Evolutionary conservation across 2,329 filamentous ascomycete genomes (phyloP).

Genomic region (Sporothrix protearum): DNA sequence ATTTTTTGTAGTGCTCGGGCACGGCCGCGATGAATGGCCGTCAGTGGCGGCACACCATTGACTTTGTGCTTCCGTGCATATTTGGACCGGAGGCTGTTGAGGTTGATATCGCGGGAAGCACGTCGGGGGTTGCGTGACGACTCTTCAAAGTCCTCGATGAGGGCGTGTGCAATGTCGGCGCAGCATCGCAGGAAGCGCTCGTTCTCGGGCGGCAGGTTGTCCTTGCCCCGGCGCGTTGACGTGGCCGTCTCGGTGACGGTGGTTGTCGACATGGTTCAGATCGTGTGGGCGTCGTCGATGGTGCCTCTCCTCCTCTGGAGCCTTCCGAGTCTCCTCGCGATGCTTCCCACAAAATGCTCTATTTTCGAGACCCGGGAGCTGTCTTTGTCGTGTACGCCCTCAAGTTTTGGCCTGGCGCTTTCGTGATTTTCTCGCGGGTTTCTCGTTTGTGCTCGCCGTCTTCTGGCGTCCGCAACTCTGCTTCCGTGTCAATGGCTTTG

Average conservation of each 20-base stretch:
- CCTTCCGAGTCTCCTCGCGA: background rate
- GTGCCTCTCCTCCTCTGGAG: conserved; percentile 5
- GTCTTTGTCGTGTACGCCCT: background rate
- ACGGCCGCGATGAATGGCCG: conserved; percentile 96
- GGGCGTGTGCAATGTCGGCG: conserved; percentile 86
- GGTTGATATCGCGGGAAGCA: conserved; percentile 80
- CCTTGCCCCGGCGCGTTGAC: conserved; percentile 54
- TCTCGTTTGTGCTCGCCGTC: conserved; percentile 15
- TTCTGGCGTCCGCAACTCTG: background rate
- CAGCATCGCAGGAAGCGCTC: conserved; percentile 92
- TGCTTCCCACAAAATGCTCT: background rate
- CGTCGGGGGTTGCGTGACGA: conserved; percentile 68
- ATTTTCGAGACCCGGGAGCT: background rate
- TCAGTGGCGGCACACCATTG: conserved; percentile 82
- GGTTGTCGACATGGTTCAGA: conserved; percentile 32
- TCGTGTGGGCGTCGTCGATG: background rate
- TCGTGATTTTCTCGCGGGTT: conserved; percentile 1
- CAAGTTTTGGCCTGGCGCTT: background rate
- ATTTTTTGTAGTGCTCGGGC: conserved; percentile 99
- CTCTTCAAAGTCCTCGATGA: conserved; percentile 87
- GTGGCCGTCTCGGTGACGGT: conserved; percentile 55
- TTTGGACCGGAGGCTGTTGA: conserved; percentile 82
- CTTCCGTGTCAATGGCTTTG: conserved; percentile 12
- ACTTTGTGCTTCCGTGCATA: conserved; percentile 91
- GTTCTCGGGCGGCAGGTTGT: conserved; percentile 76